Percentiles rank a stretch among this genome's conserved stretches.
Conservation (phyloP, 108 stramenopile genomes). For the Cyclotella distinguenda region DNA sequence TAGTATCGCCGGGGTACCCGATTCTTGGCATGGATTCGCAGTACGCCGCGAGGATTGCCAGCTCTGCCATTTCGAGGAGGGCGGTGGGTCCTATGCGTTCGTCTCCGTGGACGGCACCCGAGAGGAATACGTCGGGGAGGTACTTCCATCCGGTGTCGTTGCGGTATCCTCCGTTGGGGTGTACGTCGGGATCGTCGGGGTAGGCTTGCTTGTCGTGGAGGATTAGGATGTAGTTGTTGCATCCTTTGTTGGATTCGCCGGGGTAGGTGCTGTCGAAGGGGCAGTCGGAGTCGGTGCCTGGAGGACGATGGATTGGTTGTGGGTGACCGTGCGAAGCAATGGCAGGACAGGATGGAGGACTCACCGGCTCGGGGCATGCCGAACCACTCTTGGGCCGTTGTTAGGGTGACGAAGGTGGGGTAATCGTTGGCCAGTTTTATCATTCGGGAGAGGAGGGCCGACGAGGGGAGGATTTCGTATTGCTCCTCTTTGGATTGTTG, state of each 20-base stretch:
- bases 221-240: conserved; percentile 76
- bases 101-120: conserved; percentile 93
- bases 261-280: conserved; percentile 34
- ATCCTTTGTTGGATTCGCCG: conserved; percentile 44
- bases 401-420: conserved; percentile 63
- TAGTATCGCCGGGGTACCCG: too few relatives aligned
- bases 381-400: conserved; percentile 74
- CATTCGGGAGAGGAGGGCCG: conserved; percentile 35
- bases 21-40: conserved; percentile 74
- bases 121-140: conserved; percentile 91
- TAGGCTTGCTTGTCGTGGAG: conserved; percentile 77
- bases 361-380: conserved; percentile 73
- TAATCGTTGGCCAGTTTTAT: conserved; percentile 47
- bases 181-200: conserved; percentile 56
- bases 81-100: conserved; percentile 93
- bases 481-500: conserved; percentile 27
- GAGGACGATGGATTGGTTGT: background rate
- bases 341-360: background rate
- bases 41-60: conserved; percentile 66
- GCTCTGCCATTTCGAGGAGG: conserved; percentile 53
- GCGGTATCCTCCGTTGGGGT: conserved; percentile 11
- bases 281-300: conserved; percentile 37
- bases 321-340: too few relatives aligned
- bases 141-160: conserved; percentile 44
- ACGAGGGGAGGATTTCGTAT: conserved; percentile 45